phyloP scores from a whole-genome alignment of 1,284 basidiomycete genomes.

The Apiotrichum akiyoshidainum region DNA sequence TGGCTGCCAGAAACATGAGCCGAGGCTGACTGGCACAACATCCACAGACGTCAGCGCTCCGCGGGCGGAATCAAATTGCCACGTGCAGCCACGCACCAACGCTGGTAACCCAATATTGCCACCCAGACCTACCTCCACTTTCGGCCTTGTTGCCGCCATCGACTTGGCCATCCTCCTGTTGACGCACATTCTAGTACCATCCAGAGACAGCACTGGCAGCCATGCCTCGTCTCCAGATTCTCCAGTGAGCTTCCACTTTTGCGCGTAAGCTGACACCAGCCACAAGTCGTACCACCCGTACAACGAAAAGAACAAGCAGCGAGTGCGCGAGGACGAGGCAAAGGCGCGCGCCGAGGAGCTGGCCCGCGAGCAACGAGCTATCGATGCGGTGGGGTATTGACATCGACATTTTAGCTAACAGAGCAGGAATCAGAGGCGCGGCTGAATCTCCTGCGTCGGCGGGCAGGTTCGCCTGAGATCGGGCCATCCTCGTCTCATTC shows the following conservation, averaged over 20 bases:
- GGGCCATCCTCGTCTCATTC: neutral
- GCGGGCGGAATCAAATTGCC: conserved; percentile 1
- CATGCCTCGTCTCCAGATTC: conserved; percentile 50
- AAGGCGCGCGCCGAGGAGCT: conserved; percentile 42
- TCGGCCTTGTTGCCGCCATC: neutral
- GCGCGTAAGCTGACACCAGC: conserved; percentile 20
- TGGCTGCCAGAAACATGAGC: too few relatives aligned
- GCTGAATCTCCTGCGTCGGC: conserved; percentile 35
- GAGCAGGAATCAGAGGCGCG: conserved; percentile 38
- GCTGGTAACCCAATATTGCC: neutral
- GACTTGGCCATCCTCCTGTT: neutral
- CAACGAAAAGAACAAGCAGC: conserved; percentile 51
- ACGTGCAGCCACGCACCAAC: neutral
- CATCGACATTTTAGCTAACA: neutral
- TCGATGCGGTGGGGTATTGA: conserved; percentile 33
- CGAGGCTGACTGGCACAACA: neutral
- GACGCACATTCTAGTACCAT: neutral
- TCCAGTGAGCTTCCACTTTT: conserved; percentile 31
- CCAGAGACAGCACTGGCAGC: neutral
- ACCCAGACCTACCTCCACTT: conserved; percentile 3
- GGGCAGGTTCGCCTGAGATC: conserved; percentile 33
- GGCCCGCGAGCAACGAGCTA: conserved; percentile 33
- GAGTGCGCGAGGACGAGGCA: conserved; percentile 51
- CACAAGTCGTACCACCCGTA: conserved; percentile 54
- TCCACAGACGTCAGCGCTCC: conserved; percentile 19